phyloP scores from a whole-genome alignment of 306 rosid species.

The Heteromeles arbutifolia region DNA sequence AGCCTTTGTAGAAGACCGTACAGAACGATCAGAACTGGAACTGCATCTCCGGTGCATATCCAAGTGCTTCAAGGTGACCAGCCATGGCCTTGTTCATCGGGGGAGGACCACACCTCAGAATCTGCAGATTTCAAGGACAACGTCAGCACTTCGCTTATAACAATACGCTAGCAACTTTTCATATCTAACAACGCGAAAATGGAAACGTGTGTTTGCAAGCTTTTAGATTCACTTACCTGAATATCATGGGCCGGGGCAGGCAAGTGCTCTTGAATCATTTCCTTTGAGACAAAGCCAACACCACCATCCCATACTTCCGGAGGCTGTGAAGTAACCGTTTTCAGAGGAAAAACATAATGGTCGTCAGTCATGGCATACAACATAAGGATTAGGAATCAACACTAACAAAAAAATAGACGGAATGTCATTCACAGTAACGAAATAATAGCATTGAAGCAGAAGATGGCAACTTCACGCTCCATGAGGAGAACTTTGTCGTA shows the following conservation, averaged over 20 bases:
- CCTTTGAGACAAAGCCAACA: slow-evolving; percentile 83
- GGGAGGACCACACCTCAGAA: slow-evolving; percentile 92
- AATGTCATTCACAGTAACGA: neutral
- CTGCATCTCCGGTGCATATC: slow-evolving; percentile 66
- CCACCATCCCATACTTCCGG: slow-evolving; percentile 91
- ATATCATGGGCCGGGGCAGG: slow-evolving; percentile 75
- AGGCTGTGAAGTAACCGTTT: slow-evolving; percentile 49
- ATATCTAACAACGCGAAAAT: neutral
- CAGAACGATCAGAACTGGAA: slow-evolving; percentile 71
- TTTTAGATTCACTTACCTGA: slow-evolving; percentile 35
- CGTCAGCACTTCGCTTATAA: neutral
- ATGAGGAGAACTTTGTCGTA: neutral
- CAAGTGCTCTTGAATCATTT: slow-evolving; percentile 78
- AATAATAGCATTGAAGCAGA: neutral
- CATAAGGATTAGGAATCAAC: neutral
- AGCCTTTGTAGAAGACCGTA: neutral
- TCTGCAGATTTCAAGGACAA: slow-evolving; percentile 34
- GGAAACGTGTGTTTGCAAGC: neutral
- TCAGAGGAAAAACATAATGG: neutral
- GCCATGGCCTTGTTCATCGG: slow-evolving; percentile 99
- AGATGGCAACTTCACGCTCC: neutral
- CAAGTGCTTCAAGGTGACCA: slow-evolving; percentile 67
- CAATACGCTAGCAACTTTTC: neutral
- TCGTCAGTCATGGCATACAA: neutral
- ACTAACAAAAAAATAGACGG: neutral